Evolutionary conservation across 1,284 basidiomycete species (phyloP), one percentile per base, ranked within the genome.

Genomic region (Thelephora terrestris): DNA sequence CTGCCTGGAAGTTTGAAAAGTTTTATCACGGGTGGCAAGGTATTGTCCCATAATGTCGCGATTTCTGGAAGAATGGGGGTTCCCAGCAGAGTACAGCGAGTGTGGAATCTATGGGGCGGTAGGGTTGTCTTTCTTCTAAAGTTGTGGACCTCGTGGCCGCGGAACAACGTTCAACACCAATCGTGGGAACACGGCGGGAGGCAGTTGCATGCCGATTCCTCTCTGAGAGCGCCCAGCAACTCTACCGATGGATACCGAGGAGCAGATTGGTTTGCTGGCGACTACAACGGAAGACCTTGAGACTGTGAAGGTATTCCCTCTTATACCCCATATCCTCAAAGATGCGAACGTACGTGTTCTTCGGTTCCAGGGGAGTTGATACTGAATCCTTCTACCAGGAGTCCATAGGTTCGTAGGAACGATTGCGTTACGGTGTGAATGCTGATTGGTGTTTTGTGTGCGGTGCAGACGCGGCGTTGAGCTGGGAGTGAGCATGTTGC

Each of bases 271-370:
- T 43, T 64, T 82, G 9, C 64, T 79, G n/a, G 73, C 74, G 23
- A 78, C 79, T 4, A 70, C 75, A 1, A 67, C 71, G 39, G 80
- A 80, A 45, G 65, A 68, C 51, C 61, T 85, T 7, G 74, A 77
- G 7, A 68, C 78, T 2, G 70, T 85, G 56, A 79, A 76, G 56
- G 85, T 89, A 29, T 89, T 85, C 62, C 85, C 86, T 14, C 68
- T 88, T 27, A 85, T 89, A 52, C 77, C 77, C 16, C 72, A 77
- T 52, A 58, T 89, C 43, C 85, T 79, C 61, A 76, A 70, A 52
- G 84, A 89, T 62, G 73, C 83, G 18, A 71, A 71, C 7, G 85
- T 86, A 59, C 65, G 81, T 67, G 38, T 12, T 40, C 45, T 43
- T 51, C 38, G 34, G 29, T 10, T 14, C 44, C 43, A 43, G 48